Percentiles rank a stretch among this genome's conserved stretches.
These are phyloP conservation scores for Trypanosoma vivax DNA, from an alignment of 208 protist species.

Conservation along the genomic window DNA sequence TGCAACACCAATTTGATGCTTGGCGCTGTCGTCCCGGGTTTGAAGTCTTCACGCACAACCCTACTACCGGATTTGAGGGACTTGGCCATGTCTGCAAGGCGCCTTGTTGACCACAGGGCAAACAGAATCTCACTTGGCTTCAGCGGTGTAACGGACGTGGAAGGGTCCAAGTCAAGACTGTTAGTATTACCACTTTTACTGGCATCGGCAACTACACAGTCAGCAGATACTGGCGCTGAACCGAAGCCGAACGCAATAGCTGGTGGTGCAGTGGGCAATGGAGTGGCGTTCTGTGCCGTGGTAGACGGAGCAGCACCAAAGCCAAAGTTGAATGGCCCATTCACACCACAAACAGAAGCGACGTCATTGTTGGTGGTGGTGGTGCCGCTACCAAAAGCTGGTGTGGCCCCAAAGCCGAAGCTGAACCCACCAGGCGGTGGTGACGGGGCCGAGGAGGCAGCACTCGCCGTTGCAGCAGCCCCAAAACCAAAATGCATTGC, in stretches of 20 bases:
- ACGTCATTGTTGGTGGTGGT: background rate
- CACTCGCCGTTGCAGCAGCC: background rate
- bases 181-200: background rate
- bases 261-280: too few species aligned
- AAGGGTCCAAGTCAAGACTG: background rate
- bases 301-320: slow-evolving; percentile 16
- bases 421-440: slow-evolving; percentile 16
- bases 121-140: slow-evolving; percentile 72
- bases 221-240: slow-evolving; percentile 3
- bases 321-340: slow-evolving; percentile 9
- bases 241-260: slow-evolving; percentile 16
- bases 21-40: slow-evolving; percentile 20
- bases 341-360: too few species aligned
- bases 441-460: background rate
- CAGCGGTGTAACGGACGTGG: slow-evolving; percentile 25
- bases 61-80: slow-evolving; percentile 76
- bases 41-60: slow-evolving; percentile 63
- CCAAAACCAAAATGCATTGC: slow-evolving; percentile 25
- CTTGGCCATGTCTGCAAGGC: slow-evolving; percentile 49
- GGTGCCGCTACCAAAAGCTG: slow-evolving; percentile 1
- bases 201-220: background rate
- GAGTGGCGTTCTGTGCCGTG: slow-evolving; percentile 1
- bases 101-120: slow-evolving; percentile 61
- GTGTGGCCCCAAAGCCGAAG: slow-evolving; percentile 27
- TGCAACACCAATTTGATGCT: slow-evolving; percentile 80